phyloP scores from a whole-genome alignment of 1,284 basidiomycete genomes.

The Moesziomyces aphidis region DNA sequence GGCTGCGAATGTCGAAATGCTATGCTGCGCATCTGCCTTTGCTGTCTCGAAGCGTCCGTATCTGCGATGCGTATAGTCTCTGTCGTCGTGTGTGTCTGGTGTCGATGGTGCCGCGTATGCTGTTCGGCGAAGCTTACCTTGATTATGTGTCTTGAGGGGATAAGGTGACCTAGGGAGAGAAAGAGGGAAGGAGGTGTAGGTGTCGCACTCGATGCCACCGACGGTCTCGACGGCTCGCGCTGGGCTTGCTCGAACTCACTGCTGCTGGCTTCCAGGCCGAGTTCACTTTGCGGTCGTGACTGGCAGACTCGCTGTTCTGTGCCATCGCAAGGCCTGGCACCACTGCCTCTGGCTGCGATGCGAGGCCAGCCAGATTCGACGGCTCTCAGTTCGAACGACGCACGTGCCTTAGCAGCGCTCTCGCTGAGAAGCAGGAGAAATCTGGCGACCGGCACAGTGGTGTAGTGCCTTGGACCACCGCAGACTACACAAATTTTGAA shows the following conservation, averaged over 20 bases:
- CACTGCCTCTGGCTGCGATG: not conserved
- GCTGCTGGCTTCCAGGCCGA: slow-evolving; percentile 2
- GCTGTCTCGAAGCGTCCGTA: slow-evolving; percentile 1
- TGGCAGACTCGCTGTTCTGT: no score
- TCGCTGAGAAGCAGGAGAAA: no score
- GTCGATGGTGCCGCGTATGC: slow-evolving; percentile 19
- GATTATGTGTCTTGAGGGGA: slow-evolving; percentile 51
- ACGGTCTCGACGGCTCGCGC: slow-evolving; percentile 1
- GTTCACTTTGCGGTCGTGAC: no score
- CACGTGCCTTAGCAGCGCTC: no score
- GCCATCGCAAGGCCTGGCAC: not conserved
- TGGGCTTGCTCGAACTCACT: not conserved
- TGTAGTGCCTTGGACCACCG: not conserved
- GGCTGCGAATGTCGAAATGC: not conserved
- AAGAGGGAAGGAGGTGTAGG: slow-evolving; percentile 23
- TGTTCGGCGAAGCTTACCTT: slow-evolving; percentile 38
- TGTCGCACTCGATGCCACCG: slow-evolving; percentile 26
- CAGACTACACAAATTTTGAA: not conserved
- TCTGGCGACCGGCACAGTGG: no score
- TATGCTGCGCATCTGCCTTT: slow-evolving; percentile 4
- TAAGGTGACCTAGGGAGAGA: slow-evolving; percentile 42
- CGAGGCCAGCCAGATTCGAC: no score
- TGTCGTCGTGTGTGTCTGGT: slow-evolving; percentile 8
- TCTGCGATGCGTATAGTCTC: slow-evolving; percentile 8
- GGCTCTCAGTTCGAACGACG: no score